These are phyloP conservation scores for Anisodus acutangulus DNA, from an alignment of 257 asterid species.

Conservation along the genomic window DNA sequence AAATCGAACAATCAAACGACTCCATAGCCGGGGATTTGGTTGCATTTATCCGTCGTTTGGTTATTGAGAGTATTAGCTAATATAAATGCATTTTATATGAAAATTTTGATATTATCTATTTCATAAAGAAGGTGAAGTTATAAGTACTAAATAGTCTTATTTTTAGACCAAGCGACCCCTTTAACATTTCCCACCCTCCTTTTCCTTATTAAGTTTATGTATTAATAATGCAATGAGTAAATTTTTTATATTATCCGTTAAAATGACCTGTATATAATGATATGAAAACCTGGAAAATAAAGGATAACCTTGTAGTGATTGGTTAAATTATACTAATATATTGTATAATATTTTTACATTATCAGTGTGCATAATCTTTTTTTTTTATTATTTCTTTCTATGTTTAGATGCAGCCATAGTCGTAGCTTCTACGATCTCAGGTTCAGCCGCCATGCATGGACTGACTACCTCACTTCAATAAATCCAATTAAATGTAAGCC, in stretches of 20 bases:
- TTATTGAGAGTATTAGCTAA: not conserved
- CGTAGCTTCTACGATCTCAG: not conserved
- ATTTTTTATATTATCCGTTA: not conserved
- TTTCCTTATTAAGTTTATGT: not conserved
- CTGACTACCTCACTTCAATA: slow-evolving; percentile 21
- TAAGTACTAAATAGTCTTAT: not conserved
- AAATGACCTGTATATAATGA: not conserved
- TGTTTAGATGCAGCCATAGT: not conserved
- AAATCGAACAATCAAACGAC: too few species aligned
- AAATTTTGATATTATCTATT: not conserved
- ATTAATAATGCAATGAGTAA: not conserved
- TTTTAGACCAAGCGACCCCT: not conserved
- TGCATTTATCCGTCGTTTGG: too few species aligned
- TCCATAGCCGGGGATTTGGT: too few species aligned
- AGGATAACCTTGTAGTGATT: not conserved
- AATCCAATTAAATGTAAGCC: slow-evolving; percentile 7
- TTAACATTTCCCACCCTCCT: not conserved
- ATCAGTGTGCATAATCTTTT: too few species aligned
- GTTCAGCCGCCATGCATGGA: not conserved
- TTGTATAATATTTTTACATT: too few species aligned
- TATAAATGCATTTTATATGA: not conserved
- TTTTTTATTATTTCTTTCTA: not conserved
- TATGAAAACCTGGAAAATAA: not conserved
- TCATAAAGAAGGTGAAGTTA: not conserved
- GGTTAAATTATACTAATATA: too few species aligned